Percentiles rank a stretch among this genome's conserved stretches.
These are phyloP conservation scores for Polychytrium aggregatum DNA, from an alignment of 192 early-diverging fungal species.

Conservation along the genomic window DNA sequence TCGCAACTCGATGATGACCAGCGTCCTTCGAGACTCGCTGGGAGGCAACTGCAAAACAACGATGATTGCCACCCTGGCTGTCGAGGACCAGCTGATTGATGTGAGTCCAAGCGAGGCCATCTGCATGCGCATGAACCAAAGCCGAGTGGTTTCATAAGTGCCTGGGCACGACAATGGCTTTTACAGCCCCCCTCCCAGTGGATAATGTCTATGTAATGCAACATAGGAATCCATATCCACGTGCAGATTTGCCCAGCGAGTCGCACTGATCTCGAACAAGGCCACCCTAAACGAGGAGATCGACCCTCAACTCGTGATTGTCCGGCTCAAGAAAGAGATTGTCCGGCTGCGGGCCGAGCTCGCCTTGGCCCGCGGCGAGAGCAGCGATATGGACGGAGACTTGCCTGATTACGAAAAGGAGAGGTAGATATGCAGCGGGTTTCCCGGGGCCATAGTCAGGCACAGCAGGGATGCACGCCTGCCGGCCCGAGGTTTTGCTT, in stretches of 20 bases:
- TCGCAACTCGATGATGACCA: slow-evolving; percentile 54
- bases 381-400: slow-evolving; percentile 14
- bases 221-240: slow-evolving; percentile 52
- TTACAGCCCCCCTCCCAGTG: no score
- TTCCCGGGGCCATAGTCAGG: no score
- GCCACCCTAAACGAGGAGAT: slow-evolving; percentile 45
- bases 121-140: no score
- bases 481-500: no score
- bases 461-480: no score
- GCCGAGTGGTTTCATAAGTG: no score
- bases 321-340: slow-evolving; percentile 35
- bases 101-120: slow-evolving; percentile 15
- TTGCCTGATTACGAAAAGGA: slow-evolving; percentile 46
- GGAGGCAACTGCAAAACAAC: slow-evolving; percentile 55
- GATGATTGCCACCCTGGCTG: slow-evolving; percentile 49
- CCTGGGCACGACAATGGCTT: no score
- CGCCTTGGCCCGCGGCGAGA: slow-evolving; percentile 36
- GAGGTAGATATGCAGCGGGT: no score
- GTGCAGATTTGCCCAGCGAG: slow-evolving; percentile 51
- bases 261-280: slow-evolving; percentile 43
- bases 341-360: slow-evolving; percentile 38
- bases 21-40: slow-evolving; percentile 40
- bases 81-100: slow-evolving; percentile 47
- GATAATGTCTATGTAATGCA: not conserved
- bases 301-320: slow-evolving; percentile 44